Evolutionary conservation across 2,329 filamentous ascomycete genomes (phyloP), one percentile per base, ranked within the genome.

Genomic region (Verruconis gallopava): DNA sequence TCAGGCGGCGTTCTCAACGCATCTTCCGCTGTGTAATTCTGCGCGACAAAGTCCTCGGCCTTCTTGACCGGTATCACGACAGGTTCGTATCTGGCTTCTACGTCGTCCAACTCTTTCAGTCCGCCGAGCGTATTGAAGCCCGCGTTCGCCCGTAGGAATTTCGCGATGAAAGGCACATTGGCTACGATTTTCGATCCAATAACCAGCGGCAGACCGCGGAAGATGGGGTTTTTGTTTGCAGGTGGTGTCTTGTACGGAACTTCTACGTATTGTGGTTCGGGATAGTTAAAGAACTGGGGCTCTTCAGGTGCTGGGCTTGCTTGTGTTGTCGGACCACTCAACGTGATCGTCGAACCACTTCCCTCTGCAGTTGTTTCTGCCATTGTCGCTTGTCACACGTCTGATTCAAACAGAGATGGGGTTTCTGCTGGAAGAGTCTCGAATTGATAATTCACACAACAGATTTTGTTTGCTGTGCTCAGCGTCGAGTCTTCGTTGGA

Each of bases 131-230:
- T 59, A 37, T 61, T 63, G 52, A 85, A 82, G 30, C 77, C 77
- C 15, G 81, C 79, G 63, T 85, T 85, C 38, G 62, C 64, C 79
- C 80, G 93, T 47, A 88, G 68, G 36, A 73, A 60, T 43, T 68
- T 71, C 46, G 82, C 79, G 5, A 89, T 47, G 34, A 72, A 67
- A 9, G 65, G 62, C n/a, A 78, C 62, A 19, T 71, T 73, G 1
- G 73, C 65, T 34, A 86, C 60, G 79, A 81, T 53, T 44, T 67
- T 73, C 40, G 74, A 72, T 33, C 72, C 75, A 40, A 79, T 64
- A 20, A 73, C 67, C 37, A 93, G 64, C 5, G 76, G 59, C 21
- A 70, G 60, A 4, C 85, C 85, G 43, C 78, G 70, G 48, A 93
- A 64, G 1, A 76, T 69, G 1, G 85, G 84, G 55, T 89, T 86